Conservation (phyloP, 1,284 basidiomycete species). For the Amylostereum chailletii region DNA sequence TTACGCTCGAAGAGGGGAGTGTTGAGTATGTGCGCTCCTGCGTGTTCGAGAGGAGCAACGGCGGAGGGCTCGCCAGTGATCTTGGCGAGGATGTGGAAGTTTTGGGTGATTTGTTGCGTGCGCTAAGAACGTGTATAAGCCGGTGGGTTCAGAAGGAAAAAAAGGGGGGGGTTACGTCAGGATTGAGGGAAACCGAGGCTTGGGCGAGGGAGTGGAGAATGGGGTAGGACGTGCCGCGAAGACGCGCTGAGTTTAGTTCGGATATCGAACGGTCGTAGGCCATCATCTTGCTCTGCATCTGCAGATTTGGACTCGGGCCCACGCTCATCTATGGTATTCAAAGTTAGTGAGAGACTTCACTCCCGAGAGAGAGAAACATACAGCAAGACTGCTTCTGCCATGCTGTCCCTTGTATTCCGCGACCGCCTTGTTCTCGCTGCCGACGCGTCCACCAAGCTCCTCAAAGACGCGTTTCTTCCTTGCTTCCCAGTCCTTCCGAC, state of each 20-base stretch:
- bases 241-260: conserved; percentile 65
- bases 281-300: conserved; percentile 93
- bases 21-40: conserved; percentile 71
- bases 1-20: conserved; percentile 67
- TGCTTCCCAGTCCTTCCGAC: conserved; percentile 80
- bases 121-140: conserved; percentile 26
- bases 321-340: conserved; percentile 31
- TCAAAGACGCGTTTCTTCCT: conserved; percentile 88
- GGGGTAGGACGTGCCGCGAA: conserved; percentile 66
- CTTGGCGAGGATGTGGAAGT: conserved; percentile 64
- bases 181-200: conserved; percentile 46
- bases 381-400: conserved; percentile 45
- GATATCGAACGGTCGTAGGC: conserved; percentile 80
- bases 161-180: conserved; percentile 38
- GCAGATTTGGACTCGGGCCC: conserved; percentile 50
- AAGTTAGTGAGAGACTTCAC: neutral
- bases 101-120: conserved; percentile 54
- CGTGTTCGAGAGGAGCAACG: conserved; percentile 64
- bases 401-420: conserved; percentile 53
- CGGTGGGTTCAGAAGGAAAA: neutral
- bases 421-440: conserved; percentile 42
- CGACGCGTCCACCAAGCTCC: conserved; percentile 68
- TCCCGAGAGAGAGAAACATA: conserved; percentile 22
- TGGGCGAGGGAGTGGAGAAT: conserved; percentile 64
- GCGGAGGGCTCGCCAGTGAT: conserved; percentile 63